Base-by-base conservation (phyloP, 2,329 filamentous ascomycete genomes). In the Lachnellula hyalina region DNA sequence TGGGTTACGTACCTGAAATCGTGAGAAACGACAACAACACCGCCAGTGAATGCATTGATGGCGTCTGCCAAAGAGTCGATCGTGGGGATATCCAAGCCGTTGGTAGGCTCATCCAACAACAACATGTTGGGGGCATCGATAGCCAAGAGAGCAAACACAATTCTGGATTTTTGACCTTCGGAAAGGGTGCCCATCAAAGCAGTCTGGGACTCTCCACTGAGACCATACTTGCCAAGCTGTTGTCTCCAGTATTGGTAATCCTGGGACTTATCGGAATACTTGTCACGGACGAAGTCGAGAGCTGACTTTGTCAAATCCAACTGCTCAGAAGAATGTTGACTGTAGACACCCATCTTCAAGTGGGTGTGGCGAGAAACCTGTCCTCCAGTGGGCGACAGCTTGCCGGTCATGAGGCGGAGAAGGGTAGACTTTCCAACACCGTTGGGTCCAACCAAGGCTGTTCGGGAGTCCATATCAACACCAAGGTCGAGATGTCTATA, bases 241-340 rank as follows among this genome's bases (percentile, higher is more conserved):
- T 96, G 93, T 71, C 94, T 86, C 94, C 94, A 99, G 84, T 94
- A 99, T 78, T 99, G 94, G 80, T 96, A 96, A 73, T 99, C 94
- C 73, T 99, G 94, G 52, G 86, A 91, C 77, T 93, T 90, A 62
- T 86, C 79, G 44, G 80, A 74, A 78, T 96, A 97, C 80, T 93
- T 96, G 77, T 97, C 93, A 61, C 94, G 89, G 60, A 97, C 93
- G 71, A 99, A 99, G 75, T 99, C 95, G 52, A 99, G 84, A 8
- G 94, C 86, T 46, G 91, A 96, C 82, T 99, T 99, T 75, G 91
- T 99, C 61, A 99, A 81, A 73, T 99, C 94, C 50, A 99, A 89
- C 79, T 97, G 94, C 75, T 99, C 94, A 53, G 94, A 90, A 61
- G 92, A 96, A 82, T 99, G 94, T 81, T 99, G 94, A 62, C 87